Evolutionary conservation across 768 basidiomycete genomes (phyloP).

Genomic region (Coprinopsis sp.): DNA sequence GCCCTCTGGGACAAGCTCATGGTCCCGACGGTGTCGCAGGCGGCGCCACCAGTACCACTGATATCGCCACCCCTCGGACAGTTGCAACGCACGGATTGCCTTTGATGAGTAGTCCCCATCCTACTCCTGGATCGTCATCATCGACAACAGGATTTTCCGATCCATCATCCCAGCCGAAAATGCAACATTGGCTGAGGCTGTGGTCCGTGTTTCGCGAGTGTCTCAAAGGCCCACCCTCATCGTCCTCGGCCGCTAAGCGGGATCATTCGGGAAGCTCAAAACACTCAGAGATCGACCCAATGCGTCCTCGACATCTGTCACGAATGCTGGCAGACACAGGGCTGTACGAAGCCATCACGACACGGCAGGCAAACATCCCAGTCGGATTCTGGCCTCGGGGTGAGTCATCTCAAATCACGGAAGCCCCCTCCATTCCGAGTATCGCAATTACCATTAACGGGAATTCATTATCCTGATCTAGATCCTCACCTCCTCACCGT

Average conservation of each 20-base stretch:
- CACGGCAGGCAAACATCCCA: constrained; percentile 57
- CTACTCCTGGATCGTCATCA: background rate
- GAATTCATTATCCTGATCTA: constrained; percentile 19
- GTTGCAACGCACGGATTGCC: too few relatives aligned
- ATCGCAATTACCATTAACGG: background rate
- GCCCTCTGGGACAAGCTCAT: too few relatives aligned
- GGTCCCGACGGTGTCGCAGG: background rate
- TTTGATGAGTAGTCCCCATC: background rate
- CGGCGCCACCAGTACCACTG: constrained; percentile 1
- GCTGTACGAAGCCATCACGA: constrained; percentile 52
- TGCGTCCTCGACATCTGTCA: constrained; percentile 52
- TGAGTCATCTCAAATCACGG: constrained; percentile 19
- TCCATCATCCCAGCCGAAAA: background rate
- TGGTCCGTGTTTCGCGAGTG: constrained; percentile 61
- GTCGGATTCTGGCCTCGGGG: constrained; percentile 69
- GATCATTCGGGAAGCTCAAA: background rate
- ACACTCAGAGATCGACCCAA: constrained; percentile 42
- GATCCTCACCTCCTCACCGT: constrained; percentile 57
- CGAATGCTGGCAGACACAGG: constrained; percentile 44
- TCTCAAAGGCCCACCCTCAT: constrained; percentile 21
- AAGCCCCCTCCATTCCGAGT: background rate
- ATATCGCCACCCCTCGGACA: too few relatives aligned
- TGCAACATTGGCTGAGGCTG: constrained; percentile 54
- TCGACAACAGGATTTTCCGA: background rate
- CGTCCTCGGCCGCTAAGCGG: background rate